Evolutionary conservation across 2,329 filamentous ascomycete species (phyloP), one percentile per base, ranked within the genome.

Genomic region (Trichocomaceae sp.): DNA sequence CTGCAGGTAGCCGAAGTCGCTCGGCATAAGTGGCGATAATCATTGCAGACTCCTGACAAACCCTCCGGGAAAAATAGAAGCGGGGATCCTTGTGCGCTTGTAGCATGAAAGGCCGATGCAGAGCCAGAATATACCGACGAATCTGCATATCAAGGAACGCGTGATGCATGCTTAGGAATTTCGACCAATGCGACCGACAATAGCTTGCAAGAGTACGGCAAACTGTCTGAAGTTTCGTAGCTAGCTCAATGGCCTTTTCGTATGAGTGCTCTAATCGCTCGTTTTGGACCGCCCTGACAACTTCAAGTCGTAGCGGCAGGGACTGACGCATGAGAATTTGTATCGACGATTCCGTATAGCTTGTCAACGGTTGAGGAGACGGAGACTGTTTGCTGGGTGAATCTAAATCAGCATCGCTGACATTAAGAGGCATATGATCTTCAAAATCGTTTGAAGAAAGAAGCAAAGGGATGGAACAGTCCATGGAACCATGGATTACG

Each of bases 401-500:
- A 47, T 17, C 47, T 15, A 82, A 67, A 13, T 77, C 75, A 23
- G 77, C 72, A 56, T 82, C 79, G 26, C 76, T 71, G 15, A 81
- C 66, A 58, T 82, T 81, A n/a, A 72, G 65, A 1, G 79, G 78
- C 3, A 74, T 64, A 6, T 69, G 67, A 6, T 72, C 73, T 57
- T 83, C 80, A 56, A 77, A 80, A 48, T 76, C 72, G 1, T 66
- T 65, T 15, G 66, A 63, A 45, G 72, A 71, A 10, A 75, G 55
- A 2, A 69, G 70, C 39, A 79, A 76, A 2, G 77, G 75, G 68
- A 83, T 77, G 0, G 81, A 81, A 10, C 73, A 72, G 57, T 83
- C 80, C 12, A 83, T 66, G 1, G 79, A 77, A 0, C 78, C 73
- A 59, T 83, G 80, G 2, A 82, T 63, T 51, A 83, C 80, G n/a